Evolutionary conservation across 2,329 filamentous ascomycete genomes (phyloP), one percentile per base, ranked within the genome.

Genomic region (Diaporthe amygdali): DNA sequence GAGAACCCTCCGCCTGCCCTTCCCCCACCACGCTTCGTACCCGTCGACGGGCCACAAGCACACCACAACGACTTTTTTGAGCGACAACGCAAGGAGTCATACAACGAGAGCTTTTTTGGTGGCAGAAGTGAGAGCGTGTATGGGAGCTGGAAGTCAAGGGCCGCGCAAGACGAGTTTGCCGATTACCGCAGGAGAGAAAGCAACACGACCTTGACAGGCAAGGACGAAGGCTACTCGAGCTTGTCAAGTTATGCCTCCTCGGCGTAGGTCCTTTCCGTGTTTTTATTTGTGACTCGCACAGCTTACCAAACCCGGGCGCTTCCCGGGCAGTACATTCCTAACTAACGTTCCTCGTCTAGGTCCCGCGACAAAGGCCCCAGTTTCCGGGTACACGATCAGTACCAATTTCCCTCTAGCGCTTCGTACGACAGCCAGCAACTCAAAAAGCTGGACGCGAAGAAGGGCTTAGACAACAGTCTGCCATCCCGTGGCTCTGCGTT

Each of bases 401-500:
- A 84, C 70, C 82, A 86, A 70, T 86, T 87, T 73, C 81, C 81
- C 59, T 82, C 84, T 5, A 81, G 82, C 66, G 82, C 64, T 15
- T 69, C 85, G 17, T 85, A 89, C 66, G 85, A 87, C 71, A 84
- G 82, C 71, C 83, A 80, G 66, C 83, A 89, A 76, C 85, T 89
- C 71, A 87, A 87, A 77, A 90, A 88, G 79, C 81, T 90, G n/a
- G 84, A 89, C 70, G 82, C 84, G 1, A 78, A 83, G 46, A 81
- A 84, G 46, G 81, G 80, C 0, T 75, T 84, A n/a, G 85, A 87
- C 70, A 85, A 82, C 67, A 78, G 79, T 20, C 84, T 85, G 10
- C 83, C 85, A 2, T 82, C 85, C 27, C 77, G 80, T 17, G 82
- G 82, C 61, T 84, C 85, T 12, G 79, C 81, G 5, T 79, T 87